phyloP scores from a whole-genome alignment of 1,284 basidiomycete species.

The Pascua guehoae region DNA sequence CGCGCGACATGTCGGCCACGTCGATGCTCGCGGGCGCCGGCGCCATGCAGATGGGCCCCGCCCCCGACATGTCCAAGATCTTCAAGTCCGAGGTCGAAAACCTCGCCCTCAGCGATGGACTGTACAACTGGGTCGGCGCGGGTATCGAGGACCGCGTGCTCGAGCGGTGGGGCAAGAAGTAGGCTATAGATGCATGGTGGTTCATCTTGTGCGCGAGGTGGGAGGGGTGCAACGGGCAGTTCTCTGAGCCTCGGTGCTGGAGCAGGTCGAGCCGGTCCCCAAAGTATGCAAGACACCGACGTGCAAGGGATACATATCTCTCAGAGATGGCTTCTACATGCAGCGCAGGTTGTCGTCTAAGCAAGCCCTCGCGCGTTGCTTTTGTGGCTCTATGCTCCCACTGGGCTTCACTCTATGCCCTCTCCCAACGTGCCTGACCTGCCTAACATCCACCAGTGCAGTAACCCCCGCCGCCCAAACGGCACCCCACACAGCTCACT shows the following conservation, averaged over 20 bases:
- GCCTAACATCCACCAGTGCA: constrained; percentile 41
- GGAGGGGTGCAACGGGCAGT: no score
- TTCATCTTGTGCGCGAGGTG: no score
- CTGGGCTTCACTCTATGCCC: not conserved
- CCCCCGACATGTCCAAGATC: constrained; percentile 81
- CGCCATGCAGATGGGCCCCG: constrained; percentile 50
- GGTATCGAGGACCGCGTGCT: constrained; percentile 76
- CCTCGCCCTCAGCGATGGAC: constrained; percentile 80
- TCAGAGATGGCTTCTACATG: no score
- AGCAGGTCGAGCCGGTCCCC: no score
- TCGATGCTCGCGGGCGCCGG: constrained; percentile 64
- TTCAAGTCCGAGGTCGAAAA: constrained; percentile 92
- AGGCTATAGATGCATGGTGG: no score
- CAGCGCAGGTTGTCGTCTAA: not conserved
- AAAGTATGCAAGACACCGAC: no score
- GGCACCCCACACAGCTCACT: constrained; percentile 74
- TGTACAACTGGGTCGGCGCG: constrained; percentile 75
- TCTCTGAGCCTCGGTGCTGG: no score
- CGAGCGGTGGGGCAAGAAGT: constrained; percentile 63
- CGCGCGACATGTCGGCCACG: constrained; percentile 66
- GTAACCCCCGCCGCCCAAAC: constrained; percentile 58
- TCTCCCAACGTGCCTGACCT: not conserved
- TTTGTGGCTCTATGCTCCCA: no score
- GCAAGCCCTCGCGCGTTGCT: no score
- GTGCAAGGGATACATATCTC: no score